Base-by-base conservation (phyloP, 805 yeast genomes). In the Candida chauliodis region DNA sequence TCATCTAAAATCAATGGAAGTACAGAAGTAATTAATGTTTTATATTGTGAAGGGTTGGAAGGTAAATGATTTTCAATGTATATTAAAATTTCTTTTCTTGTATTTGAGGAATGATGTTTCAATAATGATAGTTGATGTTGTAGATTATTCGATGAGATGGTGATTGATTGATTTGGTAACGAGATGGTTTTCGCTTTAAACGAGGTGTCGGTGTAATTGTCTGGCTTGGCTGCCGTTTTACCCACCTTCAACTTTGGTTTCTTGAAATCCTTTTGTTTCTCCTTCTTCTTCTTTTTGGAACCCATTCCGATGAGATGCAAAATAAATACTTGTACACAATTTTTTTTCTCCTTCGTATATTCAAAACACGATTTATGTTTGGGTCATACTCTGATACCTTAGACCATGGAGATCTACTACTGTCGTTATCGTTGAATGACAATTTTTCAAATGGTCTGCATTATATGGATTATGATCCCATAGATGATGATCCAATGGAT, bases 191-290 rank as follows among this genome's bases (percentile, higher is more conserved):
- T 84, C 8, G 95, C 80, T 30, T 74, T 76, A 62, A 91, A 91
- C 0, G 95, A 82, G 0, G 95, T 87, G 48, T 84, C 91, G 4
- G 99, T 93, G 41, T 73, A 77, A 55, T 88, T 87, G 14, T 79
- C 76, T 5, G 89, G 79, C 45, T 77, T 78, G 5, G 79, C 78
- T 14, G 78, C 76, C 2, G 83, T 68, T 59, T 93, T 93, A 40
- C 99, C 99, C 23, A 93, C 97, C 52, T 75, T 83, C 37, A 93
- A 74, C 67, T 87, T 91, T 42, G 79, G 71, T 58, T 88, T 88
- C 37, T 63, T 71, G 56, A 85, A 85, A 53, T 85, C 95, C 61
- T 81, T 83, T 54, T 70, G 71, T 65, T 83, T 85, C 44, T 81
- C 81, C 29, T 69, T 63, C 61, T 67, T 73, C 64, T 78, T 83